A percentile compares a stretch with the other conserved stretches of the same genome.
Evolutionary conservation across 345 rosid genomes (phyloP).

Genomic region (Dipteronia dyeriana): DNA sequence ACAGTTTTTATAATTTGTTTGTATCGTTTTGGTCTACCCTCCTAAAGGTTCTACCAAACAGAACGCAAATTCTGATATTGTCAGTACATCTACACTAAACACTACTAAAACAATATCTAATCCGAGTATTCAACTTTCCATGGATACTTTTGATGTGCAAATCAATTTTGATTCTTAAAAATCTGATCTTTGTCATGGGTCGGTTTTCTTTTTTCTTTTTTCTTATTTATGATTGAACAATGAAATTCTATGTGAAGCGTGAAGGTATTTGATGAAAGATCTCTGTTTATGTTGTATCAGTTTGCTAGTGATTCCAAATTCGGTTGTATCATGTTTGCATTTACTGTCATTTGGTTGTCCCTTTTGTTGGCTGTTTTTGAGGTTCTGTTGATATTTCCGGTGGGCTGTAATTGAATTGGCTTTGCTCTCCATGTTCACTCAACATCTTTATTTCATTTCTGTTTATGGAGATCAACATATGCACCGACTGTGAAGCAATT

Average conservation of each 20-base stretch:
- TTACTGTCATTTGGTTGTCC: background rate
- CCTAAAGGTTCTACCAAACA: background rate
- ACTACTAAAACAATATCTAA: background rate
- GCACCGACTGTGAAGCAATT: no score
- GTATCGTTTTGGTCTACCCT: background rate
- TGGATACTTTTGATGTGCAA: background rate
- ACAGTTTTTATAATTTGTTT: slow-evolving; percentile 12
- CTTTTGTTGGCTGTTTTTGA: background rate
- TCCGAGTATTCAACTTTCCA: background rate
- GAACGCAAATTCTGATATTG: background rate
- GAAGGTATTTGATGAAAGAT: background rate
- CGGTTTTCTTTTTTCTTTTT: background rate
- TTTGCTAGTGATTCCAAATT: background rate
- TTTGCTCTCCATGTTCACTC: background rate
- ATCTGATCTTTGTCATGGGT: background rate
- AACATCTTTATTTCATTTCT: background rate
- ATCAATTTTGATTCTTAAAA: background rate
- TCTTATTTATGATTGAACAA: background rate
- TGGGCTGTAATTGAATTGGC: background rate
- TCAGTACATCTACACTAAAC: background rate
- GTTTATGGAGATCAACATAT: no score
- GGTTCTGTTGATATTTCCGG: background rate
- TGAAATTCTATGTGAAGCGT: background rate
- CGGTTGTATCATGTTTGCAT: background rate
- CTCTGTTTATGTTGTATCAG: background rate